These are phyloP conservation scores for Stellera chamaejasme DNA, from an alignment of 345 rosid species.

Conservation along the genomic window DNA sequence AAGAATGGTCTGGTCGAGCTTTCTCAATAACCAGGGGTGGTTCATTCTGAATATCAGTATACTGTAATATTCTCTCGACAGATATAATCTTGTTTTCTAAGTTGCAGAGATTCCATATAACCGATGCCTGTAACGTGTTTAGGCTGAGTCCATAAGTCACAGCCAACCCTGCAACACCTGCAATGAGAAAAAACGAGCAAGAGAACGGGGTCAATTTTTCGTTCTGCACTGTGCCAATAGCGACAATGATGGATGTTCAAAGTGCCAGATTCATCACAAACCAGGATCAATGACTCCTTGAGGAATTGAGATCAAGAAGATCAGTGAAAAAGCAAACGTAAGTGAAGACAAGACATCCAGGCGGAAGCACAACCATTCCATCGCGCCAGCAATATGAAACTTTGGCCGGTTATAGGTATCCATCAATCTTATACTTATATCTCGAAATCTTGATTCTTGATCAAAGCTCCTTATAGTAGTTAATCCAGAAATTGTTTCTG, in stretches of 20 bases:
- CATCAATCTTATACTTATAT: constrained; percentile 44
- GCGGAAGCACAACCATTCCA: constrained; percentile 84
- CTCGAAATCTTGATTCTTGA: constrained; percentile 57
- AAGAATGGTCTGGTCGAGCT: constrained; percentile 33
- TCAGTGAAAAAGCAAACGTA: constrained; percentile 57
- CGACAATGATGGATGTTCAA: too few species aligned
- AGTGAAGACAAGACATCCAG: constrained; percentile 60
- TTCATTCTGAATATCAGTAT: constrained; percentile 50
- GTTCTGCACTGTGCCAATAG: background rate
- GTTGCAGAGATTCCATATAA: constrained; percentile 65
- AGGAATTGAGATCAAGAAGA: constrained; percentile 56
- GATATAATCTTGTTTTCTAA: constrained; percentile 79
- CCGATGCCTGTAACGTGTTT: constrained; percentile 49
- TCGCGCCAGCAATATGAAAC: constrained; percentile 56
- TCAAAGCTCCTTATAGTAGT: constrained; percentile 80
- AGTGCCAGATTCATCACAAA: constrained; percentile 6
- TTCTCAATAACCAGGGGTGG: constrained; percentile 58
- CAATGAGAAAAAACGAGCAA: background rate
- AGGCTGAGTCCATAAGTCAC: constrained; percentile 80
- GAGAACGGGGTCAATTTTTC: background rate
- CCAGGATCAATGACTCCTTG: constrained; percentile 63
- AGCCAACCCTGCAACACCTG: constrained; percentile 78
- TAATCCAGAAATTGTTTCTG: constrained; percentile 74
- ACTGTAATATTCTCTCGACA: constrained; percentile 81
- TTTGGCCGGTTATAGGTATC: constrained; percentile 67